Evolutionary conservation across 139 green algal species (phyloP).

Genomic region (Gonium pectorale): DNA sequence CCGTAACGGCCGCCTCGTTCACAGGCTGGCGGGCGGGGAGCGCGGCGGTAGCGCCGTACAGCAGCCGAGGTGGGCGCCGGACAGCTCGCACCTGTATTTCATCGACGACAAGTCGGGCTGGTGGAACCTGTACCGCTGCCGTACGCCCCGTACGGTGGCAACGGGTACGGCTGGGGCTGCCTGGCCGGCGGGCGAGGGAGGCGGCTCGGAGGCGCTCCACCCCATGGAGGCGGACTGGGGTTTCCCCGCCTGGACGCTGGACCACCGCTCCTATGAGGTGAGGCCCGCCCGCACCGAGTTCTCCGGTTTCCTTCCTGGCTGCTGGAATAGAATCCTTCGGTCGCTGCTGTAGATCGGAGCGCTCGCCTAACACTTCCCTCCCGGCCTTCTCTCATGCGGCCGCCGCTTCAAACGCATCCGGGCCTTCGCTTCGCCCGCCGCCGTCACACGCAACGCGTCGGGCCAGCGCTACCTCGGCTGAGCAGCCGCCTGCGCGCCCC

Average conservation of each 20-base stretch:
- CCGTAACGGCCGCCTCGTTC: not conserved
- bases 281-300: too few relatives aligned
- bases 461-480: too few relatives aligned
- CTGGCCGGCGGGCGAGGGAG: not conserved
- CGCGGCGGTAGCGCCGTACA: conserved; percentile 64
- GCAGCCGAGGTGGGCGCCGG: conserved; percentile 67
- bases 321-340: too few relatives aligned
- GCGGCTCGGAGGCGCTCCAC: conserved; percentile 44
- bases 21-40: not conserved
- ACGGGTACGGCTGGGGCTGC: not conserved
- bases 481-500: too few relatives aligned
- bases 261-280: conserved; percentile 9
- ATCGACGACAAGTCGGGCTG: conserved; percentile 51
- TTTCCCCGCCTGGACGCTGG: conserved; percentile 63
- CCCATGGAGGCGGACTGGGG: conserved; percentile 71
- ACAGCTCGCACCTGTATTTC: conserved; percentile 65
- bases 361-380: too few relatives aligned
- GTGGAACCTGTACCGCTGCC: conserved; percentile 74
- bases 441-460: too few relatives aligned
- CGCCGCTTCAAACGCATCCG: too few relatives aligned
- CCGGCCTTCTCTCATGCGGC: too few relatives aligned
- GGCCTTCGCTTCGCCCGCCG: too few relatives aligned
- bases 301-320: too few relatives aligned
- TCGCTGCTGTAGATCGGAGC: too few relatives aligned
- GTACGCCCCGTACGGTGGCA: not conserved